A percentile compares a stretch with the other conserved stretches of the same genome.
phyloP scores from a whole-genome alignment of 106 monocot species.

The Cymbidium sinense region DNA sequence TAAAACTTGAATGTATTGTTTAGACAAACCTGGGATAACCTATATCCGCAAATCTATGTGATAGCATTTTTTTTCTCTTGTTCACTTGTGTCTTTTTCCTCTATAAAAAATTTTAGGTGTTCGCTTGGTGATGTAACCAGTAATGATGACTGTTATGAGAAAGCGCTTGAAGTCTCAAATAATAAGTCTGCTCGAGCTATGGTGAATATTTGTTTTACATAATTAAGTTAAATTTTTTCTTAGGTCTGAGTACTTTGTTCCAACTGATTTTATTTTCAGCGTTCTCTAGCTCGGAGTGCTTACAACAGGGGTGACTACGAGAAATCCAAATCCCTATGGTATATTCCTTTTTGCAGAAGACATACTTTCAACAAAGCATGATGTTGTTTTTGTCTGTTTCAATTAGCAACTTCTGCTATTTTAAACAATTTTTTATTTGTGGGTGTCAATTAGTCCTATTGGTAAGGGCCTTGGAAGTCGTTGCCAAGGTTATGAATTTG shows the following conservation, averaged over 20 bases:
- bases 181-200: conserved; percentile 83
- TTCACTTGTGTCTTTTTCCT: neutral
- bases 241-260: neutral
- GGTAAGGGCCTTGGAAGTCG: too few species aligned
- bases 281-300: conserved; percentile 89
- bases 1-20: neutral
- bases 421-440: neutral
- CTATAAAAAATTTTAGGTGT: conserved; percentile 48
- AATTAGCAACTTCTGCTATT: neutral
- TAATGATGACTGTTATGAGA: conserved; percentile 72
- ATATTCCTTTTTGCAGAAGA: conserved; percentile 15
- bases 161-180: conserved; percentile 90
- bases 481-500: too few species aligned
- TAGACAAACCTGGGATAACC: too few species aligned
- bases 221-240: neutral
- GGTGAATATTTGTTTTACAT: conserved; percentile 32
- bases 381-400: neutral
- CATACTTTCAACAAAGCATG: neutral
- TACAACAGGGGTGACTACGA: conserved; percentile 82
- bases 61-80: neutral
- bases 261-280: conserved; percentile 30
- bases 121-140: conserved; percentile 94
- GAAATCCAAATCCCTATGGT: conserved; percentile 82
- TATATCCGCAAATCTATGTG: neutral
- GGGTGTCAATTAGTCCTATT: too few species aligned